Evolutionary conservation across 2,329 filamentous ascomycete species (phyloP), one percentile per base, ranked within the genome.

Genomic region (Colletotrichum musae): DNA sequence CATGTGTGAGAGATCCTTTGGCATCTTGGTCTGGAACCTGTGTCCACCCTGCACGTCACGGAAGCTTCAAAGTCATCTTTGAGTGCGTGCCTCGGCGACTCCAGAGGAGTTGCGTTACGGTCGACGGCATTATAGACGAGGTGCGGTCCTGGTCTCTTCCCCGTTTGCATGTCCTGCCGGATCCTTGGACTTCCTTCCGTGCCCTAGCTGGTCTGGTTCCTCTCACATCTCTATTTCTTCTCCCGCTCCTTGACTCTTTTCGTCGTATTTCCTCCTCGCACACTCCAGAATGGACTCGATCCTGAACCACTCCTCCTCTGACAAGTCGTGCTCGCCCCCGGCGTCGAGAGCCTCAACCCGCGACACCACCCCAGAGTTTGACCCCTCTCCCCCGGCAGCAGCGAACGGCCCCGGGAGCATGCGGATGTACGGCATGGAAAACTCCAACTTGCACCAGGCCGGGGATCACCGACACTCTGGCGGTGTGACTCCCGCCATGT

Each of bases 1-100:
- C 51, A 59, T 64, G 48, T 59, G 52, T 68, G 53, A 63, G 52
- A 64, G 53, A 63, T 52, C 32, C 64, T 68, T 68, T 69, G 68
- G 63, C 36, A 53, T 18, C 57, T 68, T 69, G 48, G 47, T 64
- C 58, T 24, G 28, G 36, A 58, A 48, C 12, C 4, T 18, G 5
- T 39, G 32, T 58, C 21, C 48, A 28, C 41, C 41, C 28, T 68
- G 52, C 68, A 58, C 32, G 53, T 26, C 39, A 58, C 52, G 32
- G 53, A 43, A 45, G 51, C 56, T 16, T 61, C 48, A 70, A 61
- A 64, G 64, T 64, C 24, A 53, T 54, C 58, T 70, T 70, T 70
- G 53, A 47, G 24, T 21, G 7, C 26, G 15, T 45, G 26, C 32
- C 51, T 61, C 43, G 57, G 58, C 43, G 61, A 61, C 63, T 28